phyloP scores from a whole-genome alignment of 768 basidiomycete genomes.

The Suillus brevipes region DNA sequence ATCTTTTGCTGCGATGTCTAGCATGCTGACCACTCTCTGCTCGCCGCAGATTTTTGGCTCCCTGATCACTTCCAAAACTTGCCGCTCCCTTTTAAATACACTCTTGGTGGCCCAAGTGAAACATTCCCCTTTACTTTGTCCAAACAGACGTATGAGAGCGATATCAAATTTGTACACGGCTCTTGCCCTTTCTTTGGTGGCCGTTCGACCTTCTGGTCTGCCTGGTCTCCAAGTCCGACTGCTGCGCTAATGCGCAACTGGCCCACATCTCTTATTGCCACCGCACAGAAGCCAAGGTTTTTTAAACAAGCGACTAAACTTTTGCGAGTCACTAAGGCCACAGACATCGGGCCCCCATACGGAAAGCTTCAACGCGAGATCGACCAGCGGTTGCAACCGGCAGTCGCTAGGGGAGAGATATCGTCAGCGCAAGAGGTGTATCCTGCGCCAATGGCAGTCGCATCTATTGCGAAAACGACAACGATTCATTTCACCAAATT shows the following conservation, averaged over 20 bases:
- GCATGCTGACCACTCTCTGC: neutral
- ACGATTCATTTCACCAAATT: slow-evolving; percentile 20
- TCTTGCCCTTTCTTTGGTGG: slow-evolving; percentile 21
- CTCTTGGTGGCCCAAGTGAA: slow-evolving; percentile 9
- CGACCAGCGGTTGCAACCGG: neutral
- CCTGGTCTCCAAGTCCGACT: slow-evolving; percentile 19
- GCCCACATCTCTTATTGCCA: slow-evolving; percentile 11
- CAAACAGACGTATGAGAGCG: slow-evolving; percentile 1
- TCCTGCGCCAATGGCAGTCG: slow-evolving; percentile 16
- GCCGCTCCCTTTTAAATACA: slow-evolving; percentile 1
- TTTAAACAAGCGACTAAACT: neutral
- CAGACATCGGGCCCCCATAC: neutral
- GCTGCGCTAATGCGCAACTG: slow-evolving; percentile 15
- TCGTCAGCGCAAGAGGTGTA: neutral
- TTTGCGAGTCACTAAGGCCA: neutral
- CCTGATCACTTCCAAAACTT: slow-evolving; percentile 4
- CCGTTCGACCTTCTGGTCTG: slow-evolving; percentile 18
- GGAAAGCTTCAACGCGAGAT: neutral
- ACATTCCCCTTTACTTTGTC: slow-evolving; percentile 5
- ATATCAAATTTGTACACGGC: slow-evolving; percentile 15
- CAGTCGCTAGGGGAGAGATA: neutral
- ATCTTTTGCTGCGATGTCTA: neutral
- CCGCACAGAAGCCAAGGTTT: neutral
- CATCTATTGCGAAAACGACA: slow-evolving; percentile 12
- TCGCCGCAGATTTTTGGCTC: neutral